Evolutionary conservation across 2,329 filamentous ascomycete genomes (phyloP), one percentile per base, ranked within the genome.

Genomic region (Juglanconis oblonga): DNA sequence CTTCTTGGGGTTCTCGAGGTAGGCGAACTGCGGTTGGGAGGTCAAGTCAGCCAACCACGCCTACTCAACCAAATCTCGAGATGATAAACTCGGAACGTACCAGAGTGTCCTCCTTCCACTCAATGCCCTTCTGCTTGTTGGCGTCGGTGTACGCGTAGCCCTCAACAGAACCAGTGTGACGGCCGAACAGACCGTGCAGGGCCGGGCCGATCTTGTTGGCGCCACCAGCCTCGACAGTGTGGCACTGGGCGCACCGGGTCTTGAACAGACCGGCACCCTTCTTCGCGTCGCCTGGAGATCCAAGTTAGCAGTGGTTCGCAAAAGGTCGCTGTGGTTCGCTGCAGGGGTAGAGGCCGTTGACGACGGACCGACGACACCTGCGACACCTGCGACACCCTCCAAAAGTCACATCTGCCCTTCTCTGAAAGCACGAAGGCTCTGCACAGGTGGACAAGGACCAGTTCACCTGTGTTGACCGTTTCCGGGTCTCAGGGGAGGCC

Each of bases 1-100:
- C 87, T 98, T 98, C 90, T 99, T 99, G 82, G 95, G 95, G 90
- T 98, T 98, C 87, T 99, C 95, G 74, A 99, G 93, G 88, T 99
- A 99, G 69, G 88, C 86, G 81, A 97, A 98, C 91, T 55, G 14
- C 10, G 13, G 38, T 44, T 24, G 53, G 36, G 35, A 9, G 45
- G 11, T 3, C 17, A 47, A 8, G 36, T 62, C 13, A 62, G 61
- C 45, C 24, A 40, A 29, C 31, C 11, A 38, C 33, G 2, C 32
- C 4, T 42, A 9, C 32, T 7, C 14, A 10, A 36, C 2, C 17
- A 24, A 24, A 24, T 24, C 17, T 24, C 17, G 17, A 33, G 51
- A 33, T 36, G 33, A 33, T 5, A 45, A 11, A 5, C 7, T 33
- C 38, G 31, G 29, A 57, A 75, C 85, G 62, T 85, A 94, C 90